phyloP scores from a whole-genome alignment of 169 alveolate species.

The Plasmodium fragile region DNA sequence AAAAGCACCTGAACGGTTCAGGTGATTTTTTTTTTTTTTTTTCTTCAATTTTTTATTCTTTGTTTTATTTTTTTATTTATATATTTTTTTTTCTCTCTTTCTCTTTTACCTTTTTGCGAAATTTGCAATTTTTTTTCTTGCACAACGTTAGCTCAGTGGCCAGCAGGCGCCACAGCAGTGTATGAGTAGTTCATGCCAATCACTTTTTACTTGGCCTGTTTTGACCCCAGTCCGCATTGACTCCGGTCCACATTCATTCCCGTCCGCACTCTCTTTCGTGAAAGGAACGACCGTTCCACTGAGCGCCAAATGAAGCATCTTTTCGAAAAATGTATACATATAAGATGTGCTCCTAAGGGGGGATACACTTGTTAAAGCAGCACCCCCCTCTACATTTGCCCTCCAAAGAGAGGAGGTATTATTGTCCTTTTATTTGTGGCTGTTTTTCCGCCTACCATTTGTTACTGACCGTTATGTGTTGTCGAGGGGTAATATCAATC shows the following conservation, averaged over 20 bases:
- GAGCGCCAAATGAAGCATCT: not conserved
- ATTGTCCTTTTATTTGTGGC: not conserved
- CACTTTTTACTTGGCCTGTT: not conserved
- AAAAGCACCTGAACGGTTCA: not conserved
- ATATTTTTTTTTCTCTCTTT: not conserved
- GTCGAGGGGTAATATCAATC: not conserved
- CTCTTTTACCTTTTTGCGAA: not conserved
- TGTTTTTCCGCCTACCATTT: not conserved
- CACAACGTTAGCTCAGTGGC: not conserved
- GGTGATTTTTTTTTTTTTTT: not conserved
- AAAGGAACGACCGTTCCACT: not conserved
- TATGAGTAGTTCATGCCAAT: too few relatives aligned
- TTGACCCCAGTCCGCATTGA: not conserved
- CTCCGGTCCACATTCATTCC: not conserved
- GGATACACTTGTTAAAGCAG: not conserved
- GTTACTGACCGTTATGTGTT: not conserved
- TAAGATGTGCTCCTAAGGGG: not conserved
- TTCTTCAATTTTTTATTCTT: not conserved
- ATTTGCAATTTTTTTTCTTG: not conserved
- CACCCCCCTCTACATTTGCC: not conserved
- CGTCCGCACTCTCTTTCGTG: not conserved
- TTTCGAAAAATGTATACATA: not conserved
- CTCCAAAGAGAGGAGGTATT: not conserved
- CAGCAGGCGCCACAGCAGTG: not conserved
- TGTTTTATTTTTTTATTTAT: not conserved